Evolutionary conservation across 2,329 filamentous ascomycete species (phyloP).

Genomic region (Shiraia sp.): DNA sequence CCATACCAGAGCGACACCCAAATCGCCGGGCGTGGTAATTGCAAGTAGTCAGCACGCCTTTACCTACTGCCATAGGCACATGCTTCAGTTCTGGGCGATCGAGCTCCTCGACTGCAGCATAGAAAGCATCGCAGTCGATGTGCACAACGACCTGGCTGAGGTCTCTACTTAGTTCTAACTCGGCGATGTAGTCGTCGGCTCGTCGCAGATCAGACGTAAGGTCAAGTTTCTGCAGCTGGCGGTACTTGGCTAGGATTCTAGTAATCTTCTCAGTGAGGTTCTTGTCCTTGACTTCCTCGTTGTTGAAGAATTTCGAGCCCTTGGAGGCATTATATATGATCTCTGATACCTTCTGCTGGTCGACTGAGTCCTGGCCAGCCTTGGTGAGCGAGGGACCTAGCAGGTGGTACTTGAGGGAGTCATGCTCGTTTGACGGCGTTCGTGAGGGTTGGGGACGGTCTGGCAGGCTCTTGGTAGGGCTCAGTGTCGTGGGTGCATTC

Average conservation of each 20-base stretch:
- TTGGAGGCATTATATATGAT: constrained; percentile 97
- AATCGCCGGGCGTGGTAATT: constrained; percentile 92
- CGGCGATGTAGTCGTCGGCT: constrained; percentile 78
- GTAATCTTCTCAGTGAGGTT: constrained; percentile 84
- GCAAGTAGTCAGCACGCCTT: constrained; percentile 69
- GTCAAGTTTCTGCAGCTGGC: constrained; percentile 74
- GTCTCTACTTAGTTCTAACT: constrained; percentile 78
- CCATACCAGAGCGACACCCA: constrained; percentile 93
- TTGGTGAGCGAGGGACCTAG: constrained; percentile 92
- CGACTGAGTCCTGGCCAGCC: constrained; percentile 89
- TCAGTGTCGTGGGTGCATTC: not conserved
- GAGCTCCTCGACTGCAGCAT: constrained; percentile 83
- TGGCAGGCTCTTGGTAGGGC: constrained; percentile 2
- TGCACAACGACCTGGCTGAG: constrained; percentile 85
- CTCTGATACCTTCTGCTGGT: constrained; percentile 91
- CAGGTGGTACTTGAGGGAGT: constrained; percentile 84
- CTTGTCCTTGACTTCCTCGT: constrained; percentile 82
- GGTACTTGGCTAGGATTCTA: constrained; percentile 74
- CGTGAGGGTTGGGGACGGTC: constrained; percentile 21
- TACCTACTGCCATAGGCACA: constrained; percentile 88
- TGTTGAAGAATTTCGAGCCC: constrained; percentile 93
- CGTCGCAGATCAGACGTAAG: constrained; percentile 72
- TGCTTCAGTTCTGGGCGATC: constrained; percentile 79
- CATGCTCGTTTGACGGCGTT: constrained; percentile 48
- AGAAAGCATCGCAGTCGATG: constrained; percentile 97